Percentiles rank a stretch among this genome's conserved stretches.
Conservation (phyloP, 768 basidiomycete species). For the Kwoniella bestiolae region DNA sequence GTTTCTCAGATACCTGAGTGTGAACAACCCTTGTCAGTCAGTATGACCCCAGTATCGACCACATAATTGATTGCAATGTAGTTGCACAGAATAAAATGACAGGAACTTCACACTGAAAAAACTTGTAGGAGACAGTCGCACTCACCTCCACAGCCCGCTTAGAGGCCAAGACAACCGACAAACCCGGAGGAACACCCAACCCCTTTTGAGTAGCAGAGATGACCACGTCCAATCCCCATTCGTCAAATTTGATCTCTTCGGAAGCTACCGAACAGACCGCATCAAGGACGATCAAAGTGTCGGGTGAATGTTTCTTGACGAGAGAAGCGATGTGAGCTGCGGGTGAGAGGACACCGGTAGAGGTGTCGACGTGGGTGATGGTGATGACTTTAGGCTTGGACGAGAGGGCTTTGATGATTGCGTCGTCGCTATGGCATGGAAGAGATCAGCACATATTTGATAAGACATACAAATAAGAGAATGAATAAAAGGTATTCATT, state of each 20-base stretch:
- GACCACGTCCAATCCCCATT: constrained; percentile 89
- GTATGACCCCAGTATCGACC: background rate
- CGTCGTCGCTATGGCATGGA: constrained; percentile 45
- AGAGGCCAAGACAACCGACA: constrained; percentile 83
- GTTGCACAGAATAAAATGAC: background rate
- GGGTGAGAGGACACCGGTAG: constrained; percentile 78
- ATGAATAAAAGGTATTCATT: background rate
- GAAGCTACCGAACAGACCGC: constrained; percentile 96
- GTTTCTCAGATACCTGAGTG: constrained; percentile 64
- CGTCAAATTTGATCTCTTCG: constrained; percentile 92
- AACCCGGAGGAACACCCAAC: constrained; percentile 87
- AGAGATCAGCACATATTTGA: too few species aligned
- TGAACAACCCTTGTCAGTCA: background rate
- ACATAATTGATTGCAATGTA: background rate
- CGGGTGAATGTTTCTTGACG: constrained; percentile 76
- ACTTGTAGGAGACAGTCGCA: background rate
- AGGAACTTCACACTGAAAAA: background rate
- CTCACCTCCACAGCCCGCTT: constrained; percentile 72
- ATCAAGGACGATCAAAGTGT: constrained; percentile 84
- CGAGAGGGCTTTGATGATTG: constrained; percentile 65
- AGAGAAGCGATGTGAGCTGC: constrained; percentile 74
- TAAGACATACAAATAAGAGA: background rate
- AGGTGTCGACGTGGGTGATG: constrained; percentile 72
- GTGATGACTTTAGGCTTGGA: constrained; percentile 84
- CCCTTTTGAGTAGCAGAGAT: constrained; percentile 63